A percentile compares a stretch with the other conserved stretches of the same genome.
Conservation (phyloP, 2,329 filamentous ascomycete genomes). For the Onygenales sp. region DNA sequence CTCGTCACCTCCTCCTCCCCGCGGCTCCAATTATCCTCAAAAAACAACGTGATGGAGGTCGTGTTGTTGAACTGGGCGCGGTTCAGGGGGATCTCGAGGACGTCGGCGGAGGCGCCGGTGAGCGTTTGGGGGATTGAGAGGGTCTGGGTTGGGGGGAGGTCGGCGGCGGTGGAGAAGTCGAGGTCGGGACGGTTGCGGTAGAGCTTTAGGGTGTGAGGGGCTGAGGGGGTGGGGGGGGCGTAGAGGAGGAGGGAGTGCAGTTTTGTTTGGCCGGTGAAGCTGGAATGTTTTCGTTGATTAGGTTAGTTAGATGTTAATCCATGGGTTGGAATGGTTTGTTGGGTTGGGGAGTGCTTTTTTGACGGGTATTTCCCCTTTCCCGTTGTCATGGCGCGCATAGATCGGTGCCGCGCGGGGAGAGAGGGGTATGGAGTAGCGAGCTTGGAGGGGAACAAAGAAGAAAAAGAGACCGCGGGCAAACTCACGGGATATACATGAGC, state of each 20-base stretch:
- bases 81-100: conserved; percentile 82
- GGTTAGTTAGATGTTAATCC: too few relatives aligned
- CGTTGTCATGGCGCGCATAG: conserved; percentile 15
- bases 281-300: conserved; percentile 24
- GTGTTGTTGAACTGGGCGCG: conserved; percentile 82
- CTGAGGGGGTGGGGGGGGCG: conserved; percentile 58
- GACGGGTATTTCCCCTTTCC: background rate
- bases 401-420: background rate
- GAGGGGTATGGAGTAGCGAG: background rate
- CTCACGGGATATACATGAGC: conserved; percentile 83
- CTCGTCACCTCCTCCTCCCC: conserved; percentile 72
- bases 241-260: conserved; percentile 83
- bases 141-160: conserved; percentile 61
- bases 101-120: conserved; percentile 40
- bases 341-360: too few relatives aligned
- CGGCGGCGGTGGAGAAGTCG: conserved; percentile 69
- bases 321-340: too few relatives aligned
- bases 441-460: conserved; percentile 3
- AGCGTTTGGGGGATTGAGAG: conserved; percentile 68
- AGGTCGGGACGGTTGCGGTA: conserved; percentile 81
- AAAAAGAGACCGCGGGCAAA: conserved; percentile 13
- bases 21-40: conserved; percentile 79
- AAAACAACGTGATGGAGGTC: conserved; percentile 74
- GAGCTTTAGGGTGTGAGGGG: conserved; percentile 75
- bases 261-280: conserved; percentile 88